Conservation (phyloP, 2,329 filamentous ascomycete species). For the Daldinia eschscholtzii region DNA sequence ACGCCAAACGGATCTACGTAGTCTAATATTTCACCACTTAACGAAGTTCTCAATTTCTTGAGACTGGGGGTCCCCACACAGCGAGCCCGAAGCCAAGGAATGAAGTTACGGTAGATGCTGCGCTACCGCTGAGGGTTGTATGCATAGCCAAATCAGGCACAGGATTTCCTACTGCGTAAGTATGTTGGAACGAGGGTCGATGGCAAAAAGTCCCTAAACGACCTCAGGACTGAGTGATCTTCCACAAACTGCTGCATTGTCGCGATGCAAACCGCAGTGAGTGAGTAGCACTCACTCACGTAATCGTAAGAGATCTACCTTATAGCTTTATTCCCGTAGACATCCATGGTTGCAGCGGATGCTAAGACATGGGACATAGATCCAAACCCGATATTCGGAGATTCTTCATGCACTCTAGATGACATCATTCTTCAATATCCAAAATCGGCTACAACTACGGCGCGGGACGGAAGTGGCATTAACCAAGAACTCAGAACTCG, state of each 20-base stretch:
- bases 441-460: conserved; percentile 5
- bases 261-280: neutral
- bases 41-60: neutral
- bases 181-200: conserved; percentile 6
- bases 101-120: neutral
- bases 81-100: neutral
- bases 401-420: conserved; percentile 22
- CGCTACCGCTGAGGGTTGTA: neutral
- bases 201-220: neutral
- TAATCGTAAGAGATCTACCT: neutral
- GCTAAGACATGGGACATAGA: neutral
- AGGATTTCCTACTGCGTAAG: conserved; percentile 1
- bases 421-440: conserved; percentile 19
- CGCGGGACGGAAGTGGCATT: conserved; percentile 22
- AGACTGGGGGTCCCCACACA: neutral
- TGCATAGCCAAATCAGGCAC: conserved; percentile 2
- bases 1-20: conserved; percentile 16
- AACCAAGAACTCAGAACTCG: conserved; percentile 7
- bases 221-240: neutral
- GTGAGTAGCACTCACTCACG: neutral
- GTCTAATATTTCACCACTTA: conserved; percentile 1
- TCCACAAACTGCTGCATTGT: conserved; percentile 1
- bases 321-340: neutral
- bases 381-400: conserved; percentile 14
- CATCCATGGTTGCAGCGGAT: neutral